These are phyloP conservation scores for Pythium coloratum DNA, from an alignment of 352 stramenopile genomes.

Conservation along the genomic window DNA sequence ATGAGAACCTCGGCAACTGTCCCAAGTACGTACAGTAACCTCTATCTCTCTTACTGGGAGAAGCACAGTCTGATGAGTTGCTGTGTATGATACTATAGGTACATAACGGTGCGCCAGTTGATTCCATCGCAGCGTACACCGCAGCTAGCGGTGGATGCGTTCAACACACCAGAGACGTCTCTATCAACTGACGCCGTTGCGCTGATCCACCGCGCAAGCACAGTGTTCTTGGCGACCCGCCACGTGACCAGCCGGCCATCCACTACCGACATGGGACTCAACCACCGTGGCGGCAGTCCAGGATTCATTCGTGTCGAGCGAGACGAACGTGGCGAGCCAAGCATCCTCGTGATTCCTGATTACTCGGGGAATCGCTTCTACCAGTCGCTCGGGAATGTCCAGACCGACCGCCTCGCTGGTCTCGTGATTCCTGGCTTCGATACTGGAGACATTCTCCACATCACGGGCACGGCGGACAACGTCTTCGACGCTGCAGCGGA, in stretches of 20 bases:
- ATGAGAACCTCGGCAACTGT: constrained; percentile 22
- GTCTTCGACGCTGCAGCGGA: constrained; percentile 11
- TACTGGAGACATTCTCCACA: constrained; percentile 10
- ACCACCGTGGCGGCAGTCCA: constrained; percentile 13
- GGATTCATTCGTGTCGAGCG: constrained; percentile 14
- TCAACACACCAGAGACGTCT: background rate
- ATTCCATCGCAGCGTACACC: background rate
- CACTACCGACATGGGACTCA: constrained; percentile 15
- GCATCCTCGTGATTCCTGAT: constrained; percentile 3
- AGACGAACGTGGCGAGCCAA: background rate
- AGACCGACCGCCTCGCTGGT: constrained; percentile 12
- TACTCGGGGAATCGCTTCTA: constrained; percentile 20
- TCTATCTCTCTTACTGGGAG: no score
- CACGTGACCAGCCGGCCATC: background rate
- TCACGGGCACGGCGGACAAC: constrained; percentile 16
- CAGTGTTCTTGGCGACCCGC: constrained; percentile 1
- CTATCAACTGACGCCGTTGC: background rate
- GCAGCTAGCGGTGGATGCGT: background rate
- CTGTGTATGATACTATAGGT: no score
- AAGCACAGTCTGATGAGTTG: no score
- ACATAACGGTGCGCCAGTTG: constrained; percentile 16
- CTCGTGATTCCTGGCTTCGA: constrained; percentile 12
- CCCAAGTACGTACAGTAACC: constrained; percentile 10
- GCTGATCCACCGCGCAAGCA: background rate
- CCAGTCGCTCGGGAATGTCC: constrained; percentile 14